Evolutionary conservation across 2,329 filamentous ascomycete genomes (phyloP).

Genomic region (Fonsecaea monophora): DNA sequence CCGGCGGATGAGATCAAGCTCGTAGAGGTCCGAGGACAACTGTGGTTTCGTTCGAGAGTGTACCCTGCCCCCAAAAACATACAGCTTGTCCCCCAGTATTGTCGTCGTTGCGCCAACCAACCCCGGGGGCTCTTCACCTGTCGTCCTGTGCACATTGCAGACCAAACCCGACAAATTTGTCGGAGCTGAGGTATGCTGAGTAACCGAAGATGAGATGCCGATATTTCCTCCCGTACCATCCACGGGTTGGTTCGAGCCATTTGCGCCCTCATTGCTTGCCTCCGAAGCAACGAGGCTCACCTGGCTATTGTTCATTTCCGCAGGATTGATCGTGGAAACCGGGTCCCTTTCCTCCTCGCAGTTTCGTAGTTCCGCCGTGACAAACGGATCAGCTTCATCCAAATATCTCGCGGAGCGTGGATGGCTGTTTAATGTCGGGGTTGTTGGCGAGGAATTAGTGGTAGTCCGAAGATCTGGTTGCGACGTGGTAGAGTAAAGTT

Average conservation of each 20-base stretch:
- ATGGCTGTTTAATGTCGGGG: constrained; percentile 14
- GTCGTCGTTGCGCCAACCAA: constrained; percentile 95
- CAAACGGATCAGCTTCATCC: constrained; percentile 23
- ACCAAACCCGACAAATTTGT: constrained; percentile 70
- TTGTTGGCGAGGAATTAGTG: constrained; percentile 29
- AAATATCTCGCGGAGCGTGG: constrained; percentile 24
- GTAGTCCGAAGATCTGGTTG: constrained; percentile 24
- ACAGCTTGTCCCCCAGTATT: constrained; percentile 91
- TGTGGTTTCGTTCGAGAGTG: constrained; percentile 83
- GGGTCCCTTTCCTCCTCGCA: constrained; percentile 9
- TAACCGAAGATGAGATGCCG: constrained; percentile 29
- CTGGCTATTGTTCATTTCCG: constrained; percentile 40
- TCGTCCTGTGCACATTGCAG: constrained; percentile 78
- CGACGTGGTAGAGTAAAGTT: constrained; percentile 32
- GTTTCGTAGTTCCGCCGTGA: constrained; percentile 14
- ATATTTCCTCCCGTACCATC: constrained; percentile 29
- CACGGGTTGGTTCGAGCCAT: constrained; percentile 24
- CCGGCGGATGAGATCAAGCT: constrained; percentile 85
- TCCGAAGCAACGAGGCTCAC: constrained; percentile 40
- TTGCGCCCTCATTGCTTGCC: constrained; percentile 36
- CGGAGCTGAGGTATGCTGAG: constrained; percentile 49
- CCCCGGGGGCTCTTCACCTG: constrained; percentile 86
- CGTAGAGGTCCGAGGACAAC: constrained; percentile 88
- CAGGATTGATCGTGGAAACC: constrained; percentile 1
- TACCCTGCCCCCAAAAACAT: constrained; percentile 91